Conservation (phyloP, 2,329 filamentous ascomycete species). For the Botrytis fabae region DNA sequence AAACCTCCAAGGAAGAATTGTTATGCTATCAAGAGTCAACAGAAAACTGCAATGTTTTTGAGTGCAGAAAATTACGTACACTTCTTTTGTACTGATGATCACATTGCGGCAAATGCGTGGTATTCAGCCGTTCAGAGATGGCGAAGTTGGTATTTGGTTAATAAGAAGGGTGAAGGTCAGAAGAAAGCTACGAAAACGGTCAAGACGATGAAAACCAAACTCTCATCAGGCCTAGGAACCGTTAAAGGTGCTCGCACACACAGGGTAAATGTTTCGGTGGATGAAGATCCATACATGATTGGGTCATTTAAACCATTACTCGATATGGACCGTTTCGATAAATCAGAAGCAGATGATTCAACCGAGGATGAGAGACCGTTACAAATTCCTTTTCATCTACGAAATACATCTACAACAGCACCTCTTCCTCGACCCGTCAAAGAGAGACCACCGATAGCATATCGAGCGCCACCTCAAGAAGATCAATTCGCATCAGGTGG, state of each 20-base stretch:
- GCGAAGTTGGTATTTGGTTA: conserved; percentile 89
- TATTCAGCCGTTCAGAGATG: conserved; percentile 72
- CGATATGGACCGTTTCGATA: conserved; percentile 59
- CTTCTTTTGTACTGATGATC: conserved; percentile 83
- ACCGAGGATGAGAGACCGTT: conserved; percentile 36
- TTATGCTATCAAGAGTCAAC: conserved; percentile 88
- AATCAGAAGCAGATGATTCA: conserved; percentile 25
- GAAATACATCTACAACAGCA: conserved; percentile 32
- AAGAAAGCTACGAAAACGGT: conserved; percentile 36
- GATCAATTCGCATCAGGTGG: conserved; percentile 48
- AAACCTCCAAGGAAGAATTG: conserved; percentile 83
- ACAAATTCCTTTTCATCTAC: conserved; percentile 39
- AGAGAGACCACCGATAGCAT: conserved; percentile 32
- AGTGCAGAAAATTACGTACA: conserved; percentile 86
- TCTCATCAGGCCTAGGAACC: conserved; percentile 24
- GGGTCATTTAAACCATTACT: conserved; percentile 69
- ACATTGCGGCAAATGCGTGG: conserved; percentile 65
- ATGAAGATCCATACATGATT: conserved; percentile 60
- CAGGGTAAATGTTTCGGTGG: conserved; percentile 44
- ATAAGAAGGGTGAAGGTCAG: conserved; percentile 55
- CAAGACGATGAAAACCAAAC: conserved; percentile 28
- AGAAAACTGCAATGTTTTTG: conserved; percentile 81
- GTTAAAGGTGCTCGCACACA: conserved; percentile 36
- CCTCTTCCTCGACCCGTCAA: conserved; percentile 5
- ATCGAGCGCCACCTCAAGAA: conserved; percentile 33